These are phyloP conservation scores for Trichoderma gamsii DNA, from an alignment of 495 filamentous ascomycete genomes.

Conservation along the genomic window DNA sequence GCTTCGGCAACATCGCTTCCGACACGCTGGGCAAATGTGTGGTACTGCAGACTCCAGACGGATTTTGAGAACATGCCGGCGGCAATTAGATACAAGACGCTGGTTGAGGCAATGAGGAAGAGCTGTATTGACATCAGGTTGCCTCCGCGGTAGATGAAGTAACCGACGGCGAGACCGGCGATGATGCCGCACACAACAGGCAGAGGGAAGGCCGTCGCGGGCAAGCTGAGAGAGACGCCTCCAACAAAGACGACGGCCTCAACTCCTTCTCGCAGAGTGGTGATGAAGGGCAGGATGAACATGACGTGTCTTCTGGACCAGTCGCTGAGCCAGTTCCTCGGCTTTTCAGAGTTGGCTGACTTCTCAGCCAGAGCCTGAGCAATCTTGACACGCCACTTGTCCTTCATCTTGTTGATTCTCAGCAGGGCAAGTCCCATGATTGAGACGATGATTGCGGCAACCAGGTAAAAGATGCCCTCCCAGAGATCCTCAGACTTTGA, in stretches of 20 bases:
- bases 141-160: slow-evolving; percentile 60
- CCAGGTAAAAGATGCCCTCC: slow-evolving; percentile 59
- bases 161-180: slow-evolving; percentile 51
- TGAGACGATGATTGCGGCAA: slow-evolving; percentile 61
- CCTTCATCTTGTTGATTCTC: slow-evolving; percentile 64
- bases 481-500: slow-evolving; percentile 56
- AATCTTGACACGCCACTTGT: slow-evolving; percentile 64
- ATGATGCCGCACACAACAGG: slow-evolving; percentile 53
- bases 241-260: slow-evolving; percentile 68
- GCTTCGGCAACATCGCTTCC: slow-evolving; percentile 58
- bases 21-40: slow-evolving; percentile 24
- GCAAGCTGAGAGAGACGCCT: slow-evolving; percentile 56
- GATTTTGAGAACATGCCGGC: slow-evolving; percentile 62
- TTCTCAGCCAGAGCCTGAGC: slow-evolving; percentile 48
- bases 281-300: slow-evolving; percentile 68
- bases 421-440: slow-evolving; percentile 67
- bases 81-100: slow-evolving; percentile 65
- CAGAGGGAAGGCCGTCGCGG: slow-evolving; percentile 59
- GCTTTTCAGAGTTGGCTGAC: slow-evolving; percentile 22
- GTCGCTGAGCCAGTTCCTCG: slow-evolving; percentile 38
- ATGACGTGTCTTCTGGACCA: slow-evolving; percentile 59
- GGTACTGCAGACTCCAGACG: slow-evolving; percentile 53
- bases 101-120: slow-evolving; percentile 63
- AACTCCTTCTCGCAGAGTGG: slow-evolving; percentile 61
- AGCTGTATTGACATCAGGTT: slow-evolving; percentile 54